phyloP scores from a whole-genome alignment of 2,329 filamentous ascomycete species.

The Alternaria alternata region DNA sequence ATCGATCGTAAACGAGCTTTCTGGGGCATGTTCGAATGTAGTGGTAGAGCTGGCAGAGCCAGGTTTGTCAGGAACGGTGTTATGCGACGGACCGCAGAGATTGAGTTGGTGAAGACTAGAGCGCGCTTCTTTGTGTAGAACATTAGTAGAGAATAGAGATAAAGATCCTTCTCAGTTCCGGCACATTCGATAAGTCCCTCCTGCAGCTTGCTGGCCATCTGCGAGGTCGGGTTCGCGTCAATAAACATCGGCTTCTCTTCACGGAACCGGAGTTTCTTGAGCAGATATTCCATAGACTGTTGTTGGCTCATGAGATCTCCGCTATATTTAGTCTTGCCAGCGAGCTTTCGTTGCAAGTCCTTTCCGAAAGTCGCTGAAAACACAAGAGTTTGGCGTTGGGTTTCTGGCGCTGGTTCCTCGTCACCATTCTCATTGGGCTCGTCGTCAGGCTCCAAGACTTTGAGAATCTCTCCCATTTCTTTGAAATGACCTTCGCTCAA shows the following conservation, averaged over 20 bases:
- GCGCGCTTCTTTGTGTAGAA: slow-evolving; percentile 82
- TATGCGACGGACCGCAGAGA: slow-evolving; percentile 87
- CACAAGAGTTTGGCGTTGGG: slow-evolving; percentile 82
- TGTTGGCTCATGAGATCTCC: slow-evolving; percentile 72
- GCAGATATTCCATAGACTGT: slow-evolving; percentile 89
- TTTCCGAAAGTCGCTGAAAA: slow-evolving; percentile 98
- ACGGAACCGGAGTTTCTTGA: slow-evolving; percentile 88
- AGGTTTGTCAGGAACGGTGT: slow-evolving; percentile 85
- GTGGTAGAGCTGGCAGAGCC: slow-evolving; percentile 74
- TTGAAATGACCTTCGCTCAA: slow-evolving; percentile 95
- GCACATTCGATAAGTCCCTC: slow-evolving; percentile 93
- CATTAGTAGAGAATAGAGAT: slow-evolving; percentile 86
- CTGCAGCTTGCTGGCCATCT: slow-evolving; percentile 85
- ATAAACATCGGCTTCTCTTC: slow-evolving; percentile 87
- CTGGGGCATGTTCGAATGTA: slow-evolving; percentile 95
- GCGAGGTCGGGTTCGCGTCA: slow-evolving; percentile 86
- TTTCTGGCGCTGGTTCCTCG: slow-evolving; percentile 23
- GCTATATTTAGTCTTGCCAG: slow-evolving; percentile 67
- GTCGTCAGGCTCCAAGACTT: slow-evolving; percentile 74
- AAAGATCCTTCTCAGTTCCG: slow-evolving; percentile 96
- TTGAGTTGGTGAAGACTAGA: slow-evolving; percentile 94
- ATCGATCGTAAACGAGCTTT: slow-evolving; percentile 93
- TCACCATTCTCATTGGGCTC: slow-evolving; percentile 56
- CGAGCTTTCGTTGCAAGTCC: slow-evolving; percentile 87
- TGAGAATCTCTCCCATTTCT: slow-evolving; percentile 87